A percentile compares a stretch with the other conserved stretches of the same genome.
phyloP scores from a whole-genome alignment of 1,284 basidiomycete genomes.

The Termitomyces sp. region DNA sequence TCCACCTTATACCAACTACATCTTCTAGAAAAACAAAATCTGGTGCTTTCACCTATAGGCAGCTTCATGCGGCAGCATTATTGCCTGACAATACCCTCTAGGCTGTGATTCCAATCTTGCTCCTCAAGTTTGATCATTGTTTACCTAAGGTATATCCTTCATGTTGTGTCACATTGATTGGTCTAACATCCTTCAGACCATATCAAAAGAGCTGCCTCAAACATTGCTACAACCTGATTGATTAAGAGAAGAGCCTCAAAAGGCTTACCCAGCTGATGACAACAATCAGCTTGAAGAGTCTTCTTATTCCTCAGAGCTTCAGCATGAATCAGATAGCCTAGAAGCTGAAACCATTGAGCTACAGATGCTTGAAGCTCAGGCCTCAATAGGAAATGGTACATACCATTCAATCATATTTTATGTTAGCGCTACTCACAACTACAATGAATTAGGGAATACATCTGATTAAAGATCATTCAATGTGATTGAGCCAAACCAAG shows the following conservation, averaged over 20 bases:
- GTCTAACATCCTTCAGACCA: not conserved
- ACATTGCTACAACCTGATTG: not conserved
- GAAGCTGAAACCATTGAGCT: not conserved
- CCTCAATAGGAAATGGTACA: not conserved
- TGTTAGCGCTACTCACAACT: not conserved
- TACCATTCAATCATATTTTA: not conserved
- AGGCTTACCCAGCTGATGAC: not conserved
- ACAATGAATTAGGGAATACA: not conserved
- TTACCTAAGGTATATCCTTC: not conserved
- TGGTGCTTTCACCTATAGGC: no score
- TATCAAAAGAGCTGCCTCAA: not conserved
- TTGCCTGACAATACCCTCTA: no score
- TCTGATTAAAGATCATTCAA: not conserved
- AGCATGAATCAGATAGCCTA: not conserved
- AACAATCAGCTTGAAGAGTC: not conserved
- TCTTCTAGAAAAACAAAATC: no score
- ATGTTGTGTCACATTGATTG: no score
- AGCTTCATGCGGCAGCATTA: no score
- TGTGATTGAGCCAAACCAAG: constrained; percentile 1
- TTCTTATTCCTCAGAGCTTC: not conserved
- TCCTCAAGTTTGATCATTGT: not conserved
- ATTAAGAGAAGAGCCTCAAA: not conserved
- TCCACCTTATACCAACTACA: no score
- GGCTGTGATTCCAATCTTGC: not conserved
- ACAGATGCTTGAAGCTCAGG: not conserved